These are phyloP conservation scores for Aspergillus flavus DNA, from an alignment of 2,329 filamentous ascomycete genomes.

Conservation along the genomic window DNA sequence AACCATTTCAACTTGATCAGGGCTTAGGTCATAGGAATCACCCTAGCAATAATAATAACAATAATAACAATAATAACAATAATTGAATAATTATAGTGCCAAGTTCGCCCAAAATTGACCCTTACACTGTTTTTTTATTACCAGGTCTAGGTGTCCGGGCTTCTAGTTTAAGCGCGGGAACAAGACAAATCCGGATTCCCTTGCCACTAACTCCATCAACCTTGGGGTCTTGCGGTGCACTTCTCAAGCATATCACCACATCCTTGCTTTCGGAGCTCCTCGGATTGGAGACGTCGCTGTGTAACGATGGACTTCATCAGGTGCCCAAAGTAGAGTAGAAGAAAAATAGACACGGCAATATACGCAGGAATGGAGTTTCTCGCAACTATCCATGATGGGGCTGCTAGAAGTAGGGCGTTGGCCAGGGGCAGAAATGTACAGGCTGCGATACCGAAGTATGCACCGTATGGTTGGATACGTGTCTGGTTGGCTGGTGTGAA, in stretches of 20 bases:
- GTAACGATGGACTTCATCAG: constrained; percentile 19
- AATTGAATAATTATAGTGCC: not conserved
- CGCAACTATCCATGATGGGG: constrained; percentile 60
- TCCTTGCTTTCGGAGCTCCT: too few species aligned
- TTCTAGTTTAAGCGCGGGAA: not conserved
- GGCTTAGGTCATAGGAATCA: not conserved
- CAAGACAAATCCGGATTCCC: not conserved
- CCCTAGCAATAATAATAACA: not conserved
- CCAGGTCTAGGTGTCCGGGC: not conserved
- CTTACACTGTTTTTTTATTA: not conserved
- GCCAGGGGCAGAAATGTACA: constrained; percentile 64
- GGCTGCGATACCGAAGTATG: constrained; percentile 60
- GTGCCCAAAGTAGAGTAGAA: constrained; percentile 57
- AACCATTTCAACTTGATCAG: not conserved
- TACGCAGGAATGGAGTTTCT: constrained; percentile 65
- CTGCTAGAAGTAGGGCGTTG: constrained; percentile 73
- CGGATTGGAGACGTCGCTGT: not conserved
- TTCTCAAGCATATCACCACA: not conserved
- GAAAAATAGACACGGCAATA: constrained; percentile 64
- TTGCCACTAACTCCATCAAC: not conserved
- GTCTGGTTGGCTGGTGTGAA: constrained; percentile 54
- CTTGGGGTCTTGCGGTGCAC: too few species aligned
- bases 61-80: not conserved
- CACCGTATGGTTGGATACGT: constrained; percentile 63
- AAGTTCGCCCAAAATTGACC: not conserved